phyloP scores from a whole-genome alignment of 345 rosid genomes.

The sweet orange (Citrus sinensis) region DVS_A1.0 CM039161.1:8305501-8306000 shows the following conservation, averaged over 20 bases:
- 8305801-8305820: constrained; percentile 83
- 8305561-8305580: background rate
- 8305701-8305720: background rate
- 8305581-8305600: background rate
- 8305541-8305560: background rate
- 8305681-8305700: background rate
- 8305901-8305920: background rate
- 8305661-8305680: background rate
- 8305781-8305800: constrained; percentile 64
- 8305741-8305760: constrained; percentile 79
- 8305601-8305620: background rate
- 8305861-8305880: constrained; percentile 15
- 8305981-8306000: background rate
- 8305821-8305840: constrained; percentile 60
- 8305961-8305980: background rate
- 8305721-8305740: constrained; percentile 93
- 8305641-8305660: background rate
- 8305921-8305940: background rate
- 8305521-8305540: no score
- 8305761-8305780: constrained; percentile 74
- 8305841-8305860: constrained; percentile 61
- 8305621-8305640: background rate
- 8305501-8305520: no score
- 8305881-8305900: background rate
- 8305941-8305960: background rate